Evolutionary conservation across 2,329 filamentous ascomycete genomes (phyloP).

Genomic region (Colletotrichum zoysiae): DNA sequence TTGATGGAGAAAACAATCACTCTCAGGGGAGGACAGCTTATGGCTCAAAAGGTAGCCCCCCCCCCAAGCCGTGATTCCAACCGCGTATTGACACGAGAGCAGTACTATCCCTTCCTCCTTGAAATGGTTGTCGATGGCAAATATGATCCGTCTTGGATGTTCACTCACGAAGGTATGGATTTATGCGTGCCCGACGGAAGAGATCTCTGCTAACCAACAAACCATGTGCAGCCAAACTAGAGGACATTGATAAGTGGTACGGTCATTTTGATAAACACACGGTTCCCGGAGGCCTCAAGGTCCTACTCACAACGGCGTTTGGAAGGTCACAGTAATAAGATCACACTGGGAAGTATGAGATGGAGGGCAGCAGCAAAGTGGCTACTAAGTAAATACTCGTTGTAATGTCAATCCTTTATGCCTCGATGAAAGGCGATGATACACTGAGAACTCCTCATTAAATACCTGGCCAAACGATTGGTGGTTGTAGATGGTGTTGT

Average conservation of each 20-base stretch:
- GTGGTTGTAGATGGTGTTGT: not conserved
- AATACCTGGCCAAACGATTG: too few species aligned
- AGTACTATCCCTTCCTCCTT: not conserved
- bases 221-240: not conserved
- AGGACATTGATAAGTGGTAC: constrained; percentile 15
- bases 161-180: constrained; percentile 7
- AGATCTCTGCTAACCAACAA: too few species aligned
- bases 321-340: not conserved
- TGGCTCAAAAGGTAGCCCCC: constrained; percentile 41
- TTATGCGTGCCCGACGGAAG: not conserved
- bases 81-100: not conserved
- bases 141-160: constrained; percentile 17
- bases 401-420: not conserved
- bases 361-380: not conserved
- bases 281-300: not conserved
- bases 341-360: not conserved
- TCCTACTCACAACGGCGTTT: constrained; percentile 5
- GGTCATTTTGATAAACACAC: not conserved
- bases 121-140: constrained; percentile 13
- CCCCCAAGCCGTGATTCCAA: too few species aligned
- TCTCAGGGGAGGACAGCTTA: constrained; percentile 47
- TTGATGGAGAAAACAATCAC: constrained; percentile 52
- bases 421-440: not conserved
- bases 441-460: not conserved
- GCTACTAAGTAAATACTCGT: not conserved